A percentile compares a stretch with the other conserved stretches of the same genome.
phyloP scores from a whole-genome alignment of 768 basidiomycete genomes.

The Podaxis mareebaensis region DNA sequence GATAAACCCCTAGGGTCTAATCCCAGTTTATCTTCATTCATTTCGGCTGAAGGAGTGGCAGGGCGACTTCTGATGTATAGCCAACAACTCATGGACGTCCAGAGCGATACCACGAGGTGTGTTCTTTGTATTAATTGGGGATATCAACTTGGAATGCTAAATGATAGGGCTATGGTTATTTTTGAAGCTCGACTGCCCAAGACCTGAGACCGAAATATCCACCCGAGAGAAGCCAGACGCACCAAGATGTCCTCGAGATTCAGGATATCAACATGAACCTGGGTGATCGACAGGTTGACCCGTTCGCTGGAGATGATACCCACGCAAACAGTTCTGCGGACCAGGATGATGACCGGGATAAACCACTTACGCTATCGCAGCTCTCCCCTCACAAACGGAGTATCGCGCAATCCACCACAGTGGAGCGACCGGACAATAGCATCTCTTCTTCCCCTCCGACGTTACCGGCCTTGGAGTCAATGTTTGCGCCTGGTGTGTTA shows the following conservation, averaged over 20 bases:
- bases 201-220: neutral
- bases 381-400: slow-evolving; percentile 43
- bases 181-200: slow-evolving; percentile 11
- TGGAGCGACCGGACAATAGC: slow-evolving; percentile 3
- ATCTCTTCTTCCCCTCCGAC: neutral
- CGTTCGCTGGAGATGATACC: neutral
- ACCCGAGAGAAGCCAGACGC: neutral
- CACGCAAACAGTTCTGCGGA: neutral
- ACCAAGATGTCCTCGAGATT: neutral
- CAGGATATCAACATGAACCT: slow-evolving; percentile 7
- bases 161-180: slow-evolving; percentile 16
- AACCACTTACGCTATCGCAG: slow-evolving; percentile 48
- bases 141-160: slow-evolving; percentile 4
- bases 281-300: slow-evolving; percentile 5
- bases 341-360: slow-evolving; percentile 13
- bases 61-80: slow-evolving; percentile 51
- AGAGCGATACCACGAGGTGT: slow-evolving; percentile 37
- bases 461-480: neutral
- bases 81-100: slow-evolving; percentile 40
- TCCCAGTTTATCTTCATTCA: slow-evolving; percentile 29
- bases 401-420: neutral
- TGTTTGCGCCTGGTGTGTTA: slow-evolving; percentile 8
- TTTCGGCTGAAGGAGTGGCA: slow-evolving; percentile 39
- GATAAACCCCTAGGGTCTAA: slow-evolving; percentile 21
- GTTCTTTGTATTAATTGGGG: slow-evolving; percentile 23